phyloP scores from a whole-genome alignment of 2,329 filamentous ascomycete species.

The Diplodia scrobiculata region DNA sequence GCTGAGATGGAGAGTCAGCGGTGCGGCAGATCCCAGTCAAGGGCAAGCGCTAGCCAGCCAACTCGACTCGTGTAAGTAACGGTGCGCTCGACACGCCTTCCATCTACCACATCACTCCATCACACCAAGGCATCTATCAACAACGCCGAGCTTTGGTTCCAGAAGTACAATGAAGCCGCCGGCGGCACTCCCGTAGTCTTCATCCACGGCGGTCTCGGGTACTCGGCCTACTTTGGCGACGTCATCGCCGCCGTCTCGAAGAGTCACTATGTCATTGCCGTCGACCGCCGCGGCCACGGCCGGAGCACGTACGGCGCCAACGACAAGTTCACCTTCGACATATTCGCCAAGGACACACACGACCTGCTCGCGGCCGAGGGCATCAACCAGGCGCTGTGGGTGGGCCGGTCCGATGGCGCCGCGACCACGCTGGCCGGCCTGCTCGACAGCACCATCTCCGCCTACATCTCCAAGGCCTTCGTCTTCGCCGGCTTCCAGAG shows the following conservation, averaged over 20 bases:
- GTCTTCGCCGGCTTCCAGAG: slow-evolving; percentile 45
- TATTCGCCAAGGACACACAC: slow-evolving; percentile 45
- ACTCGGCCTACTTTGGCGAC: slow-evolving; percentile 48
- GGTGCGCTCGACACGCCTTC: neutral
- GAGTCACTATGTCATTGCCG: slow-evolving; percentile 46
- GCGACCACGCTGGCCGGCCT: slow-evolving; percentile 46
- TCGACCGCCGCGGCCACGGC: slow-evolving; percentile 50
- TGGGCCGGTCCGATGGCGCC: slow-evolving; percentile 51
- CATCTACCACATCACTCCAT: neutral
- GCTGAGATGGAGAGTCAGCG: slow-evolving; percentile 14
- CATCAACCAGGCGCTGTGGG: slow-evolving; percentile 41
- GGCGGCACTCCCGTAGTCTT: slow-evolving; percentile 45
- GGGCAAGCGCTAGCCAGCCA: neutral
- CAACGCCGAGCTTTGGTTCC: slow-evolving; percentile 48
- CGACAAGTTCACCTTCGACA: slow-evolving; percentile 47
- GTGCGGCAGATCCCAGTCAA: slow-evolving; percentile 1
- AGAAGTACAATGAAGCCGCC: slow-evolving; percentile 46
- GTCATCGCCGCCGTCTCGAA: slow-evolving; percentile 42
- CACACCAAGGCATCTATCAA: slow-evolving; percentile 38
- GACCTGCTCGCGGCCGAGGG: slow-evolving; percentile 40
- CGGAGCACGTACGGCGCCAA: slow-evolving; percentile 44
- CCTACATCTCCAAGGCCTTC: slow-evolving; percentile 47
- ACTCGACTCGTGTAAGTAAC: slow-evolving; percentile 6
- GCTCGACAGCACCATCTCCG: slow-evolving; percentile 39
- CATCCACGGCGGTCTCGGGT: slow-evolving; percentile 48